phyloP scores from a whole-genome alignment of 2,329 filamentous ascomycete genomes.

The Ophiostoma sp. region DNA sequence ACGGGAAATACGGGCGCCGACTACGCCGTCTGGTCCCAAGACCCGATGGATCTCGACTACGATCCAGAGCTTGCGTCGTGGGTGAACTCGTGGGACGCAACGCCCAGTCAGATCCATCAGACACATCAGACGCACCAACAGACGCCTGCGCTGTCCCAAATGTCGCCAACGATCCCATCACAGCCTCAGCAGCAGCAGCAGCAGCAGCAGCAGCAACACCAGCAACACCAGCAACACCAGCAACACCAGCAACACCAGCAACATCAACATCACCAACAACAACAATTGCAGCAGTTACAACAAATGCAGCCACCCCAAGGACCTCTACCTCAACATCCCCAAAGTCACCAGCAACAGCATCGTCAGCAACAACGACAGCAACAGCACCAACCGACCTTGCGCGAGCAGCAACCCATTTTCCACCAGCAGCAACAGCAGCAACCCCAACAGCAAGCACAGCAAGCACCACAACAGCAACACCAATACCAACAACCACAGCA shows the following conservation, averaged over 20 bases:
- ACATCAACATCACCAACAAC: not conserved
- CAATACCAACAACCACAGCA: conserved; percentile 12
- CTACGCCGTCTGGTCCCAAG: conserved; percentile 28
- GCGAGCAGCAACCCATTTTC: not conserved
- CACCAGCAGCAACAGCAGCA: conserved; percentile 19
- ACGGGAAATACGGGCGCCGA: conserved; percentile 17
- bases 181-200: not conserved
- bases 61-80: conserved; percentile 33
- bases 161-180: not conserved
- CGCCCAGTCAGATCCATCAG: conserved; percentile 6
- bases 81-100: conserved; percentile 28
- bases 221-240: not conserved
- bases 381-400: conserved; percentile 14
- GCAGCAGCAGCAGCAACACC: conserved; percentile 11
- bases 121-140: not conserved
- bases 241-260: not conserved
- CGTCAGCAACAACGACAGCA: not conserved
- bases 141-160: not conserved
- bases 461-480: conserved; percentile 6
- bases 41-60: conserved; percentile 37
- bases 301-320: conserved; percentile 4
- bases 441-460: not conserved
- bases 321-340: not conserved
- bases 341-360: not conserved
- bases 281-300: conserved; percentile 10